Percentiles rank a stretch among this genome's conserved stretches.
Evolutionary conservation across 1,284 basidiomycete species (phyloP).

Genomic region (Apiotrichum domesticum): DNA sequence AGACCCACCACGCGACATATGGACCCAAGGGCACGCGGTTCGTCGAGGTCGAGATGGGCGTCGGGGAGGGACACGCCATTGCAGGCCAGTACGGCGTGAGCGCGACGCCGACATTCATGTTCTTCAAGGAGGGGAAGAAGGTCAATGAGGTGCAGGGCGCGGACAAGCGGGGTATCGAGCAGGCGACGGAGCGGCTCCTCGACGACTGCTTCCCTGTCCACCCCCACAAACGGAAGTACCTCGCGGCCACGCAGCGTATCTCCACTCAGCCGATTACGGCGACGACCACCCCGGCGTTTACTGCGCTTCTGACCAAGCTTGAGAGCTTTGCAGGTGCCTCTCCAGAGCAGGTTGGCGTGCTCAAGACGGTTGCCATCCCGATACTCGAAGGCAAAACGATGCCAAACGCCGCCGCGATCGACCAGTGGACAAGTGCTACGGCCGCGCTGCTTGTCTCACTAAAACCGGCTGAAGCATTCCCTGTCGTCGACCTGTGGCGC

Average conservation of each 20-base stretch:
- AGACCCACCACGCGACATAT: slow-evolving; percentile 25
- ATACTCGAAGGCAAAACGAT: slow-evolving; percentile 58
- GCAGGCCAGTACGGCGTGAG: slow-evolving; percentile 61
- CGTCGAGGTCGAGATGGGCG: slow-evolving; percentile 69
- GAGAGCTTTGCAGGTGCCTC: slow-evolving; percentile 49
- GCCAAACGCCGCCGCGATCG: slow-evolving; percentile 21
- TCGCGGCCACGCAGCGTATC: slow-evolving; percentile 60
- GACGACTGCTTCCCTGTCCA: slow-evolving; percentile 56
- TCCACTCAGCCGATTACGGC: slow-evolving; percentile 71
- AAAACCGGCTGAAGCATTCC: slow-evolving; percentile 62
- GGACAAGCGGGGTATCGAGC: slow-evolving; percentile 35
- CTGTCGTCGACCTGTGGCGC: slow-evolving; percentile 76
- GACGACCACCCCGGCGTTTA: slow-evolving; percentile 61
- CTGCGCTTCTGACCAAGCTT: slow-evolving; percentile 61
- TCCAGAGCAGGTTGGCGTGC: slow-evolving; percentile 48
- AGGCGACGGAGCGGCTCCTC: slow-evolving; percentile 30
- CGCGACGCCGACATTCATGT: slow-evolving; percentile 80
- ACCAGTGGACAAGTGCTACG: slow-evolving; percentile 54
- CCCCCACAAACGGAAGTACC: slow-evolving; percentile 59
- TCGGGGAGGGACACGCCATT: slow-evolving; percentile 58
- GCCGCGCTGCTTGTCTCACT: slow-evolving; percentile 52
- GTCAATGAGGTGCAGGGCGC: slow-evolving; percentile 71
- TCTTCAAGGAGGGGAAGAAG: slow-evolving; percentile 71
- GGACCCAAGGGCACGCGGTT: slow-evolving; percentile 52
- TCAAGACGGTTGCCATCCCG: slow-evolving; percentile 55